Evolutionary conservation across 2,329 filamentous ascomycete genomes (phyloP).

Genomic region (Stachybotrys echinatus): DNA sequence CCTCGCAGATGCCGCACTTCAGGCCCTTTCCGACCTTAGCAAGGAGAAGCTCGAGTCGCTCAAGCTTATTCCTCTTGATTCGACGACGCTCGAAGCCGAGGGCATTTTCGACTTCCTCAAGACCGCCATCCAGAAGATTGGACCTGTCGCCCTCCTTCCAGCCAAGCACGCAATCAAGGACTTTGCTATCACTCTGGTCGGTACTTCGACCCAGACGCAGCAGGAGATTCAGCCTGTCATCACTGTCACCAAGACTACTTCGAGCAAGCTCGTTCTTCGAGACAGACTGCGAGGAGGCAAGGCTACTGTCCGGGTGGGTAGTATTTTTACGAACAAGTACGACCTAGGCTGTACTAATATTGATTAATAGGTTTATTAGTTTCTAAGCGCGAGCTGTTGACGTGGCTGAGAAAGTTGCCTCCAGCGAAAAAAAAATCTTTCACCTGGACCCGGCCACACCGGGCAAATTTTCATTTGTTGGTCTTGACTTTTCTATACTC

Average conservation of each 20-base stretch:
- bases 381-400: not conserved
- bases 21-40: constrained; percentile 7
- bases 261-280: not conserved
- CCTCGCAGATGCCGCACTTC: constrained; percentile 11
- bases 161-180: not conserved
- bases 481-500: not conserved
- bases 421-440: not conserved
- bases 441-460: constrained; percentile 1
- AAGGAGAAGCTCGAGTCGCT: constrained; percentile 3
- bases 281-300: not conserved
- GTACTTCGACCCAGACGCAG: not conserved
- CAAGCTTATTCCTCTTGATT: not conserved
- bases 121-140: not conserved
- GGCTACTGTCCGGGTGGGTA: not conserved
- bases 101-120: constrained; percentile 9
- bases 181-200: not conserved
- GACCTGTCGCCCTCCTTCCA: not conserved
- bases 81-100: not conserved
- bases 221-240: not conserved
- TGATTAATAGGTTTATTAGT: not conserved
- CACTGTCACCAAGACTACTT: not conserved
- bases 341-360: not conserved
- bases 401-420: too few species aligned
- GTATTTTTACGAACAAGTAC: not conserved
- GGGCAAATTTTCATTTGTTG: not conserved